phyloP scores from a whole-genome alignment of 768 basidiomycete genomes.

The Panellus pusillus region DNA sequence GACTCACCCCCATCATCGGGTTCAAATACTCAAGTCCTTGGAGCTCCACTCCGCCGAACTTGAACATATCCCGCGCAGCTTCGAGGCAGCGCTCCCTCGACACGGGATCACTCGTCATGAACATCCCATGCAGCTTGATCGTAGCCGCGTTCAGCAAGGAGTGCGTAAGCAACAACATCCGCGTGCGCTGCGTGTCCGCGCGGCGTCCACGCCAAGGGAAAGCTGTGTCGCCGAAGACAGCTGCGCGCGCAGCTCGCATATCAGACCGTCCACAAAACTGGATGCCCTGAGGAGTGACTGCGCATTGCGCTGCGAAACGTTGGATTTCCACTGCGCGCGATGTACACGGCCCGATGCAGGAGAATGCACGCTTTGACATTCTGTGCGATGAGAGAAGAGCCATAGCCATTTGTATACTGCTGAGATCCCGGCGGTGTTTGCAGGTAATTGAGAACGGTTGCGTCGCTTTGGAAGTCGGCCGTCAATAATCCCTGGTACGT shows the following conservation, averaged over 20 bases:
- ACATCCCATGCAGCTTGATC: constrained; percentile 35
- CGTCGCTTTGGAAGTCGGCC: constrained; percentile 22
- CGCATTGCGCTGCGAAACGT: not conserved
- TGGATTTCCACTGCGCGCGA: no score
- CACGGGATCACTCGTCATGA: constrained; percentile 24
- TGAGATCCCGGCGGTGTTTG: no score
- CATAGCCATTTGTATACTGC: no score
- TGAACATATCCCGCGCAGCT: constrained; percentile 17
- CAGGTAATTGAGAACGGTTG: no score
- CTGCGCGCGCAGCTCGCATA: constrained; percentile 24
- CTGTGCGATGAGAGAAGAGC: no score
- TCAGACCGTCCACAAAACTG: constrained; percentile 22
- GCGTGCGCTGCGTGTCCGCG: constrained; percentile 3
- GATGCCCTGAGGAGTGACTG: constrained; percentile 13
- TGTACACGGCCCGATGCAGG: not conserved
- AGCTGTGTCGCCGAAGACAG: not conserved
- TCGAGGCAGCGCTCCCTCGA: constrained; percentile 25
- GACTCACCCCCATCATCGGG: constrained; percentile 33
- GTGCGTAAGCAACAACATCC: constrained; percentile 31
- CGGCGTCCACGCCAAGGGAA: not conserved
- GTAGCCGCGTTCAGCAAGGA: constrained; percentile 36
- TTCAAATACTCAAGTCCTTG: constrained; percentile 27
- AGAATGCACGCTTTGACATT: constrained; percentile 21
- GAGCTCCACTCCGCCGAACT: not conserved
- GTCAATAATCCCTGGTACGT: constrained; percentile 24